phyloP scores from a whole-genome alignment of 371 early-diverging fungal genomes.

The Quaeritorhiza haematococci region DNA sequence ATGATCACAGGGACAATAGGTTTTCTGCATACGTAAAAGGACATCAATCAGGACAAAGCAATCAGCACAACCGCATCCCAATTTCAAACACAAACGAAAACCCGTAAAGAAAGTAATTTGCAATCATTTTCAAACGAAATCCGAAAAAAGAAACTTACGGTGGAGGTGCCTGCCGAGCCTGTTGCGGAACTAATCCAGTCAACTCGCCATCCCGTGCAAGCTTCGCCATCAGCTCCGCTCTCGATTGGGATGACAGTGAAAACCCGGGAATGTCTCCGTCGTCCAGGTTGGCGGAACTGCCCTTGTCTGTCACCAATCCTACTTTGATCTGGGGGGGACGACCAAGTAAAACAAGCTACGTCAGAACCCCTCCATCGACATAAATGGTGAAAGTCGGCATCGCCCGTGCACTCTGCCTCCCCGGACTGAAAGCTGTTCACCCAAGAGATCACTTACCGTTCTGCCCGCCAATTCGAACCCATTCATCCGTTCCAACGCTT shows the following conservation, averaged over 20 bases:
- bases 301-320: conserved; percentile 71
- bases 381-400: no score
- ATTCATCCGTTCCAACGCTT: conserved; percentile 81
- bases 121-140: no score
- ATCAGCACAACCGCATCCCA: neutral
- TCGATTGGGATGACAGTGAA: conserved; percentile 65
- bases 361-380: neutral
- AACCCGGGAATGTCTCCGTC: conserved; percentile 67
- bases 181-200: conserved; percentile 2
- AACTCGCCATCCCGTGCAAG: conserved; percentile 53
- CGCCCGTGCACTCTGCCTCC: no score
- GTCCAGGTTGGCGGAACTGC: conserved; percentile 28
- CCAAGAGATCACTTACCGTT: conserved; percentile 2
- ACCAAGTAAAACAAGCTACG: conserved; percentile 1
- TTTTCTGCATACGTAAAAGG: neutral
- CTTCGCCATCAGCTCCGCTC: conserved; percentile 84
- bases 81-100: neutral
- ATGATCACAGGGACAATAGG: conserved; percentile 8
- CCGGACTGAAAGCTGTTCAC: neutral
- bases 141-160: conserved; percentile 13
- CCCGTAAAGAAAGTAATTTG: no score
- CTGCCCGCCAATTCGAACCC: conserved; percentile 77
- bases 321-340: conserved; percentile 74
- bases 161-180: neutral
- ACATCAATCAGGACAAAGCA: neutral